Evolutionary conservation across 306 rosid species (phyloP).

Genomic region (Oxytropis ochrocephala): DNA sequence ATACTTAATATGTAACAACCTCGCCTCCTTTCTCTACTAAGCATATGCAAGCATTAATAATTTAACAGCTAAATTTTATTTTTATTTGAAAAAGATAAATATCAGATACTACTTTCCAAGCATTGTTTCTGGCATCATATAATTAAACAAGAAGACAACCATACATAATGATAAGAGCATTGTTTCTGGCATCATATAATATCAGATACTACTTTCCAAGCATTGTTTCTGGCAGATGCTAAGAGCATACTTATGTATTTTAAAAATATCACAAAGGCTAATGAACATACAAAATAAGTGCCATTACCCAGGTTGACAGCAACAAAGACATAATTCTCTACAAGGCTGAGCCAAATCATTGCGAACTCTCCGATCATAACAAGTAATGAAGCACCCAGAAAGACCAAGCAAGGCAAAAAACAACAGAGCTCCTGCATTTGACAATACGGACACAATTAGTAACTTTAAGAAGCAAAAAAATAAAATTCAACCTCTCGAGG

Average conservation of each 20-base stretch:
- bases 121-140: slow-evolving; percentile 3
- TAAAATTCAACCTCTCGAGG: not conserved
- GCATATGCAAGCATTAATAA: not conserved
- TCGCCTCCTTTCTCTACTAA: not conserved
- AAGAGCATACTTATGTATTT: not conserved
- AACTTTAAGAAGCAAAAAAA: not conserved
- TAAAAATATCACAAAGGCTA: slow-evolving; percentile 11
- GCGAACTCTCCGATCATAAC: slow-evolving; percentile 96
- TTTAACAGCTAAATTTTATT: not conserved
- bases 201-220: too few species aligned
- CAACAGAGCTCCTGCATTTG: slow-evolving; percentile 76
- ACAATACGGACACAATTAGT: slow-evolving; percentile 21
- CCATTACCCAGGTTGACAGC: slow-evolving; percentile 96
- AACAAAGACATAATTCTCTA: slow-evolving; percentile 94
- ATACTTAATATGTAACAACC: not conserved
- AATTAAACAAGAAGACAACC: slow-evolving; percentile 5
- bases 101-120: not conserved
- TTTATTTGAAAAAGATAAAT: not conserved
- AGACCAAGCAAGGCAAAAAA: slow-evolving; percentile 95
- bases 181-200: too few species aligned
- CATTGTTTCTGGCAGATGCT: not conserved
- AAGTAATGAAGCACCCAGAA: slow-evolving; percentile 97
- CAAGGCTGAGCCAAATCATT: slow-evolving; percentile 99
- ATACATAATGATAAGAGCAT: not conserved
- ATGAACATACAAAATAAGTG: slow-evolving; percentile 7